Base-by-base conservation (phyloP, 371 early-diverging fungal species). In the Vairimorpha necatrix region DNA sequence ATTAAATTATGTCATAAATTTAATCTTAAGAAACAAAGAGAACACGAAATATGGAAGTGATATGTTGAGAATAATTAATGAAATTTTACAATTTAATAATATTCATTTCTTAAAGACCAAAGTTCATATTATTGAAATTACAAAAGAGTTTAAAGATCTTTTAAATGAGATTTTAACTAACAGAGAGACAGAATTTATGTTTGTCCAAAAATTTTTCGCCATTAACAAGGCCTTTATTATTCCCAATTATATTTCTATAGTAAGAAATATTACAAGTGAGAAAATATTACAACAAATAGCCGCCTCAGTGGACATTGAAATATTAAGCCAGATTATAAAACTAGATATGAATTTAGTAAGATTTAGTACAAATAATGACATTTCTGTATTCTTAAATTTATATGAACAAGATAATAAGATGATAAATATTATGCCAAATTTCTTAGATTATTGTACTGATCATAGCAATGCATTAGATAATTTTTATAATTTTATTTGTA, bases 391-490 rank as follows among this genome's bases (percentile, higher is more conserved):
- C 22, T 34, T 72, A n/a, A 60, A 47, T 36, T 20, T 72, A 11
- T 62, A 62, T 38, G 61, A 28, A 28, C 22, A 72, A 47, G 56
- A 32, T 9, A 48, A 72, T 11, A 60, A 26, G 13, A 60, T 48
- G 1, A 30, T 62, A 20, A 33, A 61, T n/a, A n/a, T 72, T 50
- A 14, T 72, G 16, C 72, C 72, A 18, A 54, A 61, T 28, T 72
- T 72, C 47, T 62, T 50, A n/a, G 56, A 72, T 48, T 72, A 72
- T 50, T 58, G 48, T 28, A 42, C 72, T 14, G 72, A 72, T 46
- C 36, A 48, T 28, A 16, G n/a, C 13, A 33, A 33, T 39, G n/a
- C 33, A 14, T 47, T 72, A 24, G 39, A 32, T n/a, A 26, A 28
- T 2, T 61, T 72, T 33, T 28, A 33, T 22, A 33, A 63, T 14